Conservation (phyloP, 1,284 basidiomycete species). For the Rhodotorula sp. region DNA sequence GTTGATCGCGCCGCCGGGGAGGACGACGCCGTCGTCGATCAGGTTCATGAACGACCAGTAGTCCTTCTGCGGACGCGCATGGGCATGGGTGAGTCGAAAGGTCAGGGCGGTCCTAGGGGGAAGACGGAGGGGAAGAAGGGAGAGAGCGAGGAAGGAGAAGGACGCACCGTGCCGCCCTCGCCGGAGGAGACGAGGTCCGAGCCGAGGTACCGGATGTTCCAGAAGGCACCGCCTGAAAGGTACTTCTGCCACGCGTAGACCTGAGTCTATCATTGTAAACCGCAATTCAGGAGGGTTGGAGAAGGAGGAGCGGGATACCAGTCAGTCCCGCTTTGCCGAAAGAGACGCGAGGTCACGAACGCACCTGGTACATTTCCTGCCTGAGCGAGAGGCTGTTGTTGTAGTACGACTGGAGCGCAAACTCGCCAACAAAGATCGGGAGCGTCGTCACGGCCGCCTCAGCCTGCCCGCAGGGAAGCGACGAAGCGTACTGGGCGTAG, state of each 20-base stretch:
- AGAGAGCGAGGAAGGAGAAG: neutral
- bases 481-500: neutral
- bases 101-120: too few species aligned
- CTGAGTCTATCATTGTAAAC: neutral
- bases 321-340: too few species aligned
- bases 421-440: conserved; percentile 11
- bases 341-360: neutral
- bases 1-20: neutral
- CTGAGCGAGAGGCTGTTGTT: neutral
- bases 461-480: neutral
- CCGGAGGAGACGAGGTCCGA: neutral
- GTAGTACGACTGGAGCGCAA: neutral
- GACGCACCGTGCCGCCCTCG: conserved; percentile 1
- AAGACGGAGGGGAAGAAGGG: neutral
- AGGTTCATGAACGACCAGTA: conserved; percentile 10
- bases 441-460: neutral
- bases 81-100: too few species aligned
- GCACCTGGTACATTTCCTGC: neutral
- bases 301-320: neutral
- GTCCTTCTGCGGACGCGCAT: neutral
- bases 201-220: conserved; percentile 6
- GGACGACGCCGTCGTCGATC: conserved; percentile 2
- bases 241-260: neutral
- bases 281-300: too few species aligned
- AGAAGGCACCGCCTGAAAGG: neutral